Evolutionary conservation across 164 flowering plant species (phyloP).

Genomic region (Sextonia rubra): DNA sequence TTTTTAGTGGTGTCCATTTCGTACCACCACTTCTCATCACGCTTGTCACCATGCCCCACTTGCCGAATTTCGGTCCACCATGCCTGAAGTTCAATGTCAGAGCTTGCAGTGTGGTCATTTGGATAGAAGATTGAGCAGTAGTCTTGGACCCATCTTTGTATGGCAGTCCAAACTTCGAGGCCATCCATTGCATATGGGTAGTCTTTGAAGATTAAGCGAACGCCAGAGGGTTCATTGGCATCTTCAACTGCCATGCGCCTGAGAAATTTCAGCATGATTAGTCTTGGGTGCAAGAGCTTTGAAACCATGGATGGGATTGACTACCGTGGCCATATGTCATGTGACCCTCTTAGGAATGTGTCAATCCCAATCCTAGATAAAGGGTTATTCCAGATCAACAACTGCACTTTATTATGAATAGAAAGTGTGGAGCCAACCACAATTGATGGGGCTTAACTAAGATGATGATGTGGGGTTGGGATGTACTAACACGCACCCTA

Average conservation of each 20-base stretch:
- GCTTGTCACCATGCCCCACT: slow-evolving; percentile 62
- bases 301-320: neutral
- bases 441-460: no score
- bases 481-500: no score
- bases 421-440: no score
- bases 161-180: slow-evolving; percentile 58
- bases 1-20: slow-evolving; percentile 26
- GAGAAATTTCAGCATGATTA: slow-evolving; percentile 1
- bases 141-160: slow-evolving; percentile 51
- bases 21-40: slow-evolving; percentile 46
- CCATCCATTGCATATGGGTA: slow-evolving; percentile 71
- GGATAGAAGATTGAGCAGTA: slow-evolving; percentile 49
- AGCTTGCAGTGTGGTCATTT: slow-evolving; percentile 22
- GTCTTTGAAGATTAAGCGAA: slow-evolving; percentile 43
- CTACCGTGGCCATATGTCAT: no score
- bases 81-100: slow-evolving; percentile 49
- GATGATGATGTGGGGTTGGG: no score
- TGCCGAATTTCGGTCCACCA: slow-evolving; percentile 63
- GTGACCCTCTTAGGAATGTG: no score
- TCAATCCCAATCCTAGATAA: no score
- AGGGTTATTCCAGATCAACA: neutral
- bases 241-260: slow-evolving; percentile 52
- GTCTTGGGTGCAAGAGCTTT: neutral
- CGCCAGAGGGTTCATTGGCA: slow-evolving; percentile 25
- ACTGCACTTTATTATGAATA: no score